A percentile compares a stretch with the other conserved stretches of the same genome.
These are phyloP conservation scores for Starmerella powellii DNA, from an alignment of 805 yeast species.

Conservation along the genomic window DNA sequence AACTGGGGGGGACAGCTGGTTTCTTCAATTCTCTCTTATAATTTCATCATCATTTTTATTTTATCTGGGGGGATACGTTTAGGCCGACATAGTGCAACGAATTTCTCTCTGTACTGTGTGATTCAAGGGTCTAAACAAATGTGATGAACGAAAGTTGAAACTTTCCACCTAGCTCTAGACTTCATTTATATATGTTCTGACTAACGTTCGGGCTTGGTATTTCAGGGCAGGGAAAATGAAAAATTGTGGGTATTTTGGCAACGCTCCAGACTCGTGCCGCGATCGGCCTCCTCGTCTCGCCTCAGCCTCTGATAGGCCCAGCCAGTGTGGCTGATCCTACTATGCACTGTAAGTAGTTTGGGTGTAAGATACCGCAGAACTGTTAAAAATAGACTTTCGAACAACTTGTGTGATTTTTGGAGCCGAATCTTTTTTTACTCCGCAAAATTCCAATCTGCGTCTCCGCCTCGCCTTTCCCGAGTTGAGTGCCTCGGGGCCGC, in stretches of 20 bases:
- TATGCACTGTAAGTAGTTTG: too few relatives aligned
- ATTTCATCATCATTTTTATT: slow-evolving; percentile 9
- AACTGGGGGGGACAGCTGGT: neutral
- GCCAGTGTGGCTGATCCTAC: too few relatives aligned
- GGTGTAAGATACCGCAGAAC: too few relatives aligned
- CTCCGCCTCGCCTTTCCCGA: too few relatives aligned
- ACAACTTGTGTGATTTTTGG: too few relatives aligned
- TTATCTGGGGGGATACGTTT: slow-evolving; percentile 7
- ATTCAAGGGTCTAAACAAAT: slow-evolving; percentile 12
- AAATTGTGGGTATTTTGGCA: neutral
- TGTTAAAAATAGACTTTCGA: too few relatives aligned
- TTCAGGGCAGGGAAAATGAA: slow-evolving; percentile 12
- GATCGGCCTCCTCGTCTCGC: too few relatives aligned
- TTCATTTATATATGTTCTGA: slow-evolving; percentile 13
- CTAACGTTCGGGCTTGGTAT: slow-evolving; percentile 4
- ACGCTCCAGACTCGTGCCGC: neutral
- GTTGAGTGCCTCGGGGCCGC: too few relatives aligned
- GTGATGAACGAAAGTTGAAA: slow-evolving; percentile 13
- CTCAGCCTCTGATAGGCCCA: too few relatives aligned
- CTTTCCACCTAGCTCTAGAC: neutral
- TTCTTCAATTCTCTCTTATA: slow-evolving; percentile 9
- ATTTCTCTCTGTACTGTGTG: slow-evolving; percentile 4
- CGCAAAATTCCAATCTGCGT: too few relatives aligned
- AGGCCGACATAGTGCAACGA: slow-evolving; percentile 16
- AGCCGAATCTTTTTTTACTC: too few relatives aligned